Evolutionary conservation across 1,284 basidiomycete species (phyloP).

Genomic region (Trametes sp.): DNA sequence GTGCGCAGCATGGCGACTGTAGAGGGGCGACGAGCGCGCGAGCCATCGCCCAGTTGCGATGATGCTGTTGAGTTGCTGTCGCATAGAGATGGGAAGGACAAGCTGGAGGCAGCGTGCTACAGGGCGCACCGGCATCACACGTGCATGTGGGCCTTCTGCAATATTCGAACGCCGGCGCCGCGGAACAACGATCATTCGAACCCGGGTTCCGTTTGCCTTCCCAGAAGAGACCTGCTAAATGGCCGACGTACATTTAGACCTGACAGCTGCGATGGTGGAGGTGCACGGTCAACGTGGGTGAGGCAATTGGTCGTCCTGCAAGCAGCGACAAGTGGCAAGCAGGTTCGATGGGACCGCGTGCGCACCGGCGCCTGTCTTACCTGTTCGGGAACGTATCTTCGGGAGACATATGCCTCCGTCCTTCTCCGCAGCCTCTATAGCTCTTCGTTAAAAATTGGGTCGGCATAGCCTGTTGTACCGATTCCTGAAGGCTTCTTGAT

Average conservation of each 20-base stretch:
- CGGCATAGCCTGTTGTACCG: background rate
- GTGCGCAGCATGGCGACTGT: background rate
- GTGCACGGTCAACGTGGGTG: constrained; percentile 7
- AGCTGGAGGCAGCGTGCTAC: constrained; percentile 4
- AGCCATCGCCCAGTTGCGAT: constrained; percentile 5
- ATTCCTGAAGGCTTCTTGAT: background rate
- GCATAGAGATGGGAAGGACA: constrained; percentile 5
- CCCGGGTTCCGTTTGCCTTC: background rate
- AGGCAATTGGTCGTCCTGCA: background rate
- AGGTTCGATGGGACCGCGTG: constrained; percentile 13
- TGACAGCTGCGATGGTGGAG: background rate
- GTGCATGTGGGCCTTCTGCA: constrained; percentile 8
- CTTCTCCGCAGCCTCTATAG: constrained; percentile 16
- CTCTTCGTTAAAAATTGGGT: background rate
- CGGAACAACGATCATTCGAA: constrained; percentile 4
- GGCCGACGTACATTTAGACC: background rate
- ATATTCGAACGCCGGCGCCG: constrained; percentile 2
- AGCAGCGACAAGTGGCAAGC: background rate
- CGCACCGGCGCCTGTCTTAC: background rate
- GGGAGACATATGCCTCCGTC: constrained; percentile 10
- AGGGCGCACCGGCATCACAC: constrained; percentile 4
- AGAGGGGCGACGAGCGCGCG: background rate
- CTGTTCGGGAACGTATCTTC: constrained; percentile 5
- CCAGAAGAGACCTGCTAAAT: background rate
- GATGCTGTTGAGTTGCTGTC: background rate